A percentile compares a stretch with the other conserved stretches of the same genome.
These are phyloP conservation scores for Puccinia coronata DNA, from an alignment of 1,284 basidiomycete species.

Conservation along the genomic window DNA sequence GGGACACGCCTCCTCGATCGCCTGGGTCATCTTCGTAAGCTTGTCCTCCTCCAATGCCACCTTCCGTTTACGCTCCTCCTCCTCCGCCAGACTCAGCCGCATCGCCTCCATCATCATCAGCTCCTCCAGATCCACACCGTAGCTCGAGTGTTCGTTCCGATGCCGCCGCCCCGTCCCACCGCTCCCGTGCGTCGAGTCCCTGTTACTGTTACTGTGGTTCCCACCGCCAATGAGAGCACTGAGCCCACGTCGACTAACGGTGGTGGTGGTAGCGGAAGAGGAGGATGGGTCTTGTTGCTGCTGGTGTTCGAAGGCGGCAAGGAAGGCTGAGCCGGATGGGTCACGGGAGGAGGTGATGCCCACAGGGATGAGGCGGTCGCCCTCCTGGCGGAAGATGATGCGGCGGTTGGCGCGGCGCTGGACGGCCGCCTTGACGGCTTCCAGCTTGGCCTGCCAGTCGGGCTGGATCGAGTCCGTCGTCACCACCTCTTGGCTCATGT, in stretches of 20 bases:
- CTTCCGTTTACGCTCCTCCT: slow-evolving; percentile 64
- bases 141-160: slow-evolving; percentile 43
- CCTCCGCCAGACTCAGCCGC: slow-evolving; percentile 88
- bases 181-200: slow-evolving; percentile 31
- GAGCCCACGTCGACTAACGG: slow-evolving; percentile 40
- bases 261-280: slow-evolving; percentile 6
- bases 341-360: slow-evolving; percentile 73
- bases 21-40: slow-evolving; percentile 8
- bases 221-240: slow-evolving; percentile 48
- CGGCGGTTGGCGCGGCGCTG: slow-evolving; percentile 86
- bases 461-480: slow-evolving; percentile 68
- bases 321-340: slow-evolving; percentile 60
- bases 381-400: slow-evolving; percentile 98
- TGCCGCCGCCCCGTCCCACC: slow-evolving; percentile 40
- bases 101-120: slow-evolving; percentile 99
- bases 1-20: slow-evolving; percentile 3
- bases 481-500: slow-evolving; percentile 66
- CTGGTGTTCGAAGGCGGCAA: slow-evolving; percentile 64
- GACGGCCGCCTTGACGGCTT: slow-evolving; percentile 81
- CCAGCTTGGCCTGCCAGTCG: slow-evolving; percentile 90
- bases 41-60: slow-evolving; percentile 55
- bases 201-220: slow-evolving; percentile 50
- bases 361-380: slow-evolving; percentile 92
- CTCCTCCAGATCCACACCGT: slow-evolving; percentile 61
- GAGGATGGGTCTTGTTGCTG: too few relatives aligned